These are phyloP conservation scores for Auriculariales sp. DNA, from an alignment of 768 basidiomycete genomes.

Conservation along the genomic window DNA sequence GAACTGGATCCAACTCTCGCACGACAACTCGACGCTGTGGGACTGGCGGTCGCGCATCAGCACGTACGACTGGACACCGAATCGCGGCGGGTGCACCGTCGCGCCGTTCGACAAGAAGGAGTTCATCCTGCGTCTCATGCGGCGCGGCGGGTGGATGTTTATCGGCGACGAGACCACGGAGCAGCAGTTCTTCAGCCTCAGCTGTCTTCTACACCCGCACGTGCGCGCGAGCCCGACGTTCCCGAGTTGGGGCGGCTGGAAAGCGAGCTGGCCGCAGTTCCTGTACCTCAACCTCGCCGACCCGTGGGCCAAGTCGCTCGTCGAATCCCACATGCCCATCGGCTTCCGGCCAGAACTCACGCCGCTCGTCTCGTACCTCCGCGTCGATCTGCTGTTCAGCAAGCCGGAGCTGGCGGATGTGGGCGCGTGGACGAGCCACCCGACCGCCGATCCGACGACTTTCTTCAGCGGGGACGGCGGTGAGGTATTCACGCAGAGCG, in stretches of 20 bases:
- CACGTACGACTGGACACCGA: slow-evolving; percentile 41
- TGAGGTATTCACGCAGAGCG: slow-evolving; percentile 34
- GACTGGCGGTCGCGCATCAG: slow-evolving; percentile 27
- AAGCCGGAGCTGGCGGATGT: slow-evolving; percentile 31
- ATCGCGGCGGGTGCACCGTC: slow-evolving; percentile 26
- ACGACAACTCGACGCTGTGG: slow-evolving; percentile 31
- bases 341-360: slow-evolving; percentile 41
- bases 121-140: slow-evolving; percentile 42
- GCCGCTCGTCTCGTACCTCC: slow-evolving; percentile 48
- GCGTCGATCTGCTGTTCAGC: slow-evolving; percentile 44
- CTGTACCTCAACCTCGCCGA: slow-evolving; percentile 48
- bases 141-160: slow-evolving; percentile 57
- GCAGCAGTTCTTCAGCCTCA: slow-evolving; percentile 60
- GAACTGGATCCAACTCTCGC: slow-evolving; percentile 45
- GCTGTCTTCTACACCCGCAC: slow-evolving; percentile 51
- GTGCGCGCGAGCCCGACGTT: slow-evolving; percentile 45
- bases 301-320: slow-evolving; percentile 26
- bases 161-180: slow-evolving; percentile 50
- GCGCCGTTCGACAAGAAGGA: slow-evolving; percentile 25
- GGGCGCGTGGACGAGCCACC: slow-evolving; percentile 18
- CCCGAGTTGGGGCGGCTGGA: slow-evolving; percentile 10
- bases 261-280: slow-evolving; percentile 52
- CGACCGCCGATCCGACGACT: slow-evolving; percentile 3
- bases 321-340: slow-evolving; percentile 23
- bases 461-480: slow-evolving; percentile 16